These are phyloP conservation scores for Vinca major DNA, from an alignment of 305 asterid genomes.

Conservation along the genomic window DNA sequence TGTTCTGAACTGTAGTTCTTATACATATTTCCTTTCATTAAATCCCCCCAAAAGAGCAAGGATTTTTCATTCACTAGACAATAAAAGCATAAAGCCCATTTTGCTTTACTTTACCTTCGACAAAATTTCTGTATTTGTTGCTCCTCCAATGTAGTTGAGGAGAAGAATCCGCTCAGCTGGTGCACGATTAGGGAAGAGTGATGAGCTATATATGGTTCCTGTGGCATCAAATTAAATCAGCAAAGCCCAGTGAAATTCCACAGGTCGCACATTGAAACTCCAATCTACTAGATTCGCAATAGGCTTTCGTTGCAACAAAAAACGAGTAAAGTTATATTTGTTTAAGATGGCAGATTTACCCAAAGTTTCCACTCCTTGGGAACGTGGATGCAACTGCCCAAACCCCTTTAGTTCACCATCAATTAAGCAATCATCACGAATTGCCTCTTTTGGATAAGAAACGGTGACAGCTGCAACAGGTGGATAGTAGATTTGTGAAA, in stretches of 20 bases:
- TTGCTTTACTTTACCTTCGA: slow-evolving; percentile 45
- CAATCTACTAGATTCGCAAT: background rate
- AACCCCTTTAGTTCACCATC: slow-evolving; percentile 90
- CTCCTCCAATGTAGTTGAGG: slow-evolving; percentile 93
- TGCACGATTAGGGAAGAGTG: slow-evolving; percentile 94
- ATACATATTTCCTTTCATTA: too few relatives aligned
- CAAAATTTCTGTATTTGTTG: slow-evolving; percentile 63
- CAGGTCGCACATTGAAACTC: background rate
- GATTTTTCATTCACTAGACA: too few relatives aligned
- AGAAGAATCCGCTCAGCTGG: slow-evolving; percentile 85
- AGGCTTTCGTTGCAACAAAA: background rate
- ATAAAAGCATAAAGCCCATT: background rate
- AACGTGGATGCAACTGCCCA: slow-evolving; percentile 97
- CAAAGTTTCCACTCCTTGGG: slow-evolving; percentile 94
- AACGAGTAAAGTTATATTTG: background rate
- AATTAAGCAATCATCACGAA: slow-evolving; percentile 57
- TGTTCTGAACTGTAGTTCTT: too few relatives aligned
- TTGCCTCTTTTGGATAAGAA: slow-evolving; percentile 83
- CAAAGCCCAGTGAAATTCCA: background rate
- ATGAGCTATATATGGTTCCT: slow-evolving; percentile 96
- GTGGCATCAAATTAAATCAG: slow-evolving; percentile 16
- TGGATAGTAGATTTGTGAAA: slow-evolving; percentile 70
- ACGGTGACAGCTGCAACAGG: slow-evolving; percentile 92
- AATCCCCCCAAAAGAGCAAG: too few relatives aligned
- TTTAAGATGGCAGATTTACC: slow-evolving; percentile 33